A percentile compares a stretch with the other conserved stretches of the same genome.
Conservation (phyloP, 1,284 basidiomycete genomes). For the Ganoderma lucidum region DNA sequence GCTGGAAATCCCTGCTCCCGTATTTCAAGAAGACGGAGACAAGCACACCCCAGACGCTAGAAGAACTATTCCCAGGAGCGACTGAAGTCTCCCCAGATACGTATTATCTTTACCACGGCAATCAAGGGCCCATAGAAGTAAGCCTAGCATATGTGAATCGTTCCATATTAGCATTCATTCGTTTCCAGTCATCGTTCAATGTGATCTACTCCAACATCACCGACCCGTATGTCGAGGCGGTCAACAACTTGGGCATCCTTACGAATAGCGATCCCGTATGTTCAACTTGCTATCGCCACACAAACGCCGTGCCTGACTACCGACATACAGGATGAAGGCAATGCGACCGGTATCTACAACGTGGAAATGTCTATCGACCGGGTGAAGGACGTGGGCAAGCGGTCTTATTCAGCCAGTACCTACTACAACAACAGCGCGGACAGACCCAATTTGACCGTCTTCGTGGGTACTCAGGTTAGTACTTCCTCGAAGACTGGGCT, state of each 20-base stretch:
- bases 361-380: conserved; percentile 33
- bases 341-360: conserved; percentile 36
- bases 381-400: conserved; percentile 28
- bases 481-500: background rate
- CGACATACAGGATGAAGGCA: conserved; percentile 30
- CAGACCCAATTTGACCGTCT: conserved; percentile 22
- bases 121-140: conserved; percentile 27
- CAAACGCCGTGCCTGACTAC: background rate
- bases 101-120: conserved; percentile 21
- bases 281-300: background rate
- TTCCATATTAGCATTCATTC: background rate
- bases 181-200: conserved; percentile 31
- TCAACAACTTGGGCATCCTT: conserved; percentile 32
- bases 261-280: conserved; percentile 36
- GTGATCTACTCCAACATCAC: conserved; percentile 33
- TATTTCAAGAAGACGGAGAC: conserved; percentile 31
- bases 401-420: conserved; percentile 36
- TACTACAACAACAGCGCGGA: conserved; percentile 29
- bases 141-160: background rate
- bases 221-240: conserved; percentile 29
- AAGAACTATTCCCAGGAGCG: conserved; percentile 16
- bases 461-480: conserved; percentile 26
- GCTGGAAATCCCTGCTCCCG: conserved; percentile 29
- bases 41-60: conserved; percentile 9
- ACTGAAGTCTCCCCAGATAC: conserved; percentile 7